These are phyloP conservation scores for Akanthomyces dipterigenus DNA, from an alignment of 2,329 filamentous ascomycete genomes.

Conservation along the genomic window DNA sequence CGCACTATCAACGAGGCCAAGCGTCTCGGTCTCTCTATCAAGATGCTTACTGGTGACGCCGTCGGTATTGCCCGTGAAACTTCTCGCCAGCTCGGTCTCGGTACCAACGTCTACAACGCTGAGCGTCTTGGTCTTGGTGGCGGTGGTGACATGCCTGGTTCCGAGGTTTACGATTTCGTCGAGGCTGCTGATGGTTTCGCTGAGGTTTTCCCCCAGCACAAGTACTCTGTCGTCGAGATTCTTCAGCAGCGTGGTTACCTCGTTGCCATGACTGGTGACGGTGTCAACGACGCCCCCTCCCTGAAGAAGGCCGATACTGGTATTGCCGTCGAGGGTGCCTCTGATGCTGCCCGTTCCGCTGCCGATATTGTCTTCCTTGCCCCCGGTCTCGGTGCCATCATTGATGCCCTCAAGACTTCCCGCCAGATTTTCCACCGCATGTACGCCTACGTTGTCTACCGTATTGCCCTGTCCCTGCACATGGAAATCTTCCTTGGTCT, in stretches of 20 bases:
- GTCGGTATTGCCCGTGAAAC: conserved; percentile 91
- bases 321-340: conserved; percentile 89
- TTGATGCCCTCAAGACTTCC: conserved; percentile 86
- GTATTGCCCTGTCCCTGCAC: conserved; percentile 86
- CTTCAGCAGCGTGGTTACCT: conserved; percentile 89
- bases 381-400: conserved; percentile 84
- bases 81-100: conserved; percentile 82
- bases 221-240: conserved; percentile 91
- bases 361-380: conserved; percentile 93
- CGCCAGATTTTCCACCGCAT: conserved; percentile 95
- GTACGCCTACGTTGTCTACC: conserved; percentile 94
- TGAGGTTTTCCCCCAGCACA: conserved; percentile 92
- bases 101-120: conserved; percentile 90
- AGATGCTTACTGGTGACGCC: conserved; percentile 94
- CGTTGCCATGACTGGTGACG: conserved; percentile 93
- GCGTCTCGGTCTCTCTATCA: conserved; percentile 79
- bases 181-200: conserved; percentile 93
- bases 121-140: conserved; percentile 86
- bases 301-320: conserved; percentile 94
- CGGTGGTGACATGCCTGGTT: conserved; percentile 87
- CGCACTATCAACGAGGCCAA: conserved; percentile 89
- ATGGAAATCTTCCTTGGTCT: conserved; percentile 87
- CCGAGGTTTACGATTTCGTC: conserved; percentile 91
- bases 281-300: conserved; percentile 89
- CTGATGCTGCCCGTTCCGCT: conserved; percentile 82